Conservation (phyloP, 2,329 filamentous ascomycete genomes). For the Arthrobotrys entomopaga region DNA sequence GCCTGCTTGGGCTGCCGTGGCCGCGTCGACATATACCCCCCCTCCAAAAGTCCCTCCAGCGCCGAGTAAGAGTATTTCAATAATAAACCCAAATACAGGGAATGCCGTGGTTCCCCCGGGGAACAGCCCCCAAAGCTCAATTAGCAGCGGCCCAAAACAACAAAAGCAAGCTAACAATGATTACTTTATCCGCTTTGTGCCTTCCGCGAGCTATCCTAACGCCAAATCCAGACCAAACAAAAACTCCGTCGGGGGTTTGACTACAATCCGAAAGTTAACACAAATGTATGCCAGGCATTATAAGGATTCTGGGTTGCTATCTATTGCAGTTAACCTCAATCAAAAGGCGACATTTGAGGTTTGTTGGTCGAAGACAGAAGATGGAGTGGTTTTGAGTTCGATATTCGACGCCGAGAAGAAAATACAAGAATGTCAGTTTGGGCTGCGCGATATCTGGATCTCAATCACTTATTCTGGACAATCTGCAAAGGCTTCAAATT, state of each 20-base stretch:
- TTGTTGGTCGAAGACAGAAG: slow-evolving; percentile 18
- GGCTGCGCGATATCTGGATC: slow-evolving; percentile 30
- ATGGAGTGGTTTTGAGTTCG: slow-evolving; percentile 1
- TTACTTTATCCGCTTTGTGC: slow-evolving; percentile 15
- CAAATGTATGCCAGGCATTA: slow-evolving; percentile 25
- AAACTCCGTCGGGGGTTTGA: slow-evolving; percentile 13
- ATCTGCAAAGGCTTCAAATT: no score
- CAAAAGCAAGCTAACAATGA: slow-evolving; percentile 1
- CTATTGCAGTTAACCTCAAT: neutral
- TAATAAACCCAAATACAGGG: slow-evolving; percentile 5
- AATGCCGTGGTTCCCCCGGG: neutral
- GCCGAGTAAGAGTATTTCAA: slow-evolving; percentile 1
- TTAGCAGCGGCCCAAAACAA: neutral
- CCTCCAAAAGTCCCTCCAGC: neutral
- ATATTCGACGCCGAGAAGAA: slow-evolving; percentile 15
- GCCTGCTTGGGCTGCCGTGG: slow-evolving; percentile 6
- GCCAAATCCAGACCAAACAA: slow-evolving; percentile 8
- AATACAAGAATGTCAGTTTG: slow-evolving; percentile 27
- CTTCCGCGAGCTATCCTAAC: neutral
- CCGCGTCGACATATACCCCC: neutral
- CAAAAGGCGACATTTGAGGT: slow-evolving; percentile 22
- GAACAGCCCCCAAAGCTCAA: neutral
- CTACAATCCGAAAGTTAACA: slow-evolving; percentile 26
- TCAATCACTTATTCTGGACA: no score
- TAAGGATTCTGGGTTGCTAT: slow-evolving; percentile 10